A percentile compares a stretch with the other conserved stretches of the same genome.
phyloP scores from a whole-genome alignment of 768 basidiomycete species.

The Mrakia frigida region DNA sequence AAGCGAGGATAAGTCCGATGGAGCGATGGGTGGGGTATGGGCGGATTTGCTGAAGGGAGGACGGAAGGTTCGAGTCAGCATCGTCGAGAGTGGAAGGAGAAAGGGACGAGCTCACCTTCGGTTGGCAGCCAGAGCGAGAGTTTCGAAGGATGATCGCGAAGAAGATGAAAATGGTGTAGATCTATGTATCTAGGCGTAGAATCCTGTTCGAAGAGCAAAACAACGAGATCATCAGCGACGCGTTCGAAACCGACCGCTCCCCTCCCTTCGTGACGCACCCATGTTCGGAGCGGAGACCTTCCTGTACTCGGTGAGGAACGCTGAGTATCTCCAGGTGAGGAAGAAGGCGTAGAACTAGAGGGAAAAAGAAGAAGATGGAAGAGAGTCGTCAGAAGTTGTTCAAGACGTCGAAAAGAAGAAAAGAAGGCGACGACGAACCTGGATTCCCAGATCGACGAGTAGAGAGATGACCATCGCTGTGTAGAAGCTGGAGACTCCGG shows the following conservation, averaged over 20 bases:
- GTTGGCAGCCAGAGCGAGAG: background rate
- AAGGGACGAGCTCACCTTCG: too few species aligned
- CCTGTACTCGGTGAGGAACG: constrained; percentile 62
- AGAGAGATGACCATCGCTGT: constrained; percentile 62
- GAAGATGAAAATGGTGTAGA: too few species aligned
- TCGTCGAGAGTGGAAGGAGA: constrained; percentile 46
- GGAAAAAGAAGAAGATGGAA: background rate
- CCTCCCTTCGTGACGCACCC: constrained; percentile 51
- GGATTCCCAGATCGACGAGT: constrained; percentile 61
- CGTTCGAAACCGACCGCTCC: constrained; percentile 34
- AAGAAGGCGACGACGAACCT: constrained; percentile 49
- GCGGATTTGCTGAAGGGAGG: constrained; percentile 22
- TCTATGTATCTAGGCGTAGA: constrained; percentile 25
- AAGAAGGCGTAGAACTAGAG: constrained; percentile 68
- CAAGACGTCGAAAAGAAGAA: constrained; percentile 22
- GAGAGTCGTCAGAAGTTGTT: constrained; percentile 6
- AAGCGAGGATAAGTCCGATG: background rate
- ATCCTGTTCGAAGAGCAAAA: constrained; percentile 45
- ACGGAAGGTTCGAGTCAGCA: constrained; percentile 5
- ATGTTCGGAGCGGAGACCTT: constrained; percentile 59
- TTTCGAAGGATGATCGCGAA: too few species aligned
- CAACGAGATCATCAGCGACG: constrained; percentile 40
- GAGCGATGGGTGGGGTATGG: background rate
- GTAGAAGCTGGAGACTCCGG: constrained; percentile 59
- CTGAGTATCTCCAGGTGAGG: constrained; percentile 67